Conservation (phyloP, 179 eudicot species). For the Corrigiola litoralis region DNA sequence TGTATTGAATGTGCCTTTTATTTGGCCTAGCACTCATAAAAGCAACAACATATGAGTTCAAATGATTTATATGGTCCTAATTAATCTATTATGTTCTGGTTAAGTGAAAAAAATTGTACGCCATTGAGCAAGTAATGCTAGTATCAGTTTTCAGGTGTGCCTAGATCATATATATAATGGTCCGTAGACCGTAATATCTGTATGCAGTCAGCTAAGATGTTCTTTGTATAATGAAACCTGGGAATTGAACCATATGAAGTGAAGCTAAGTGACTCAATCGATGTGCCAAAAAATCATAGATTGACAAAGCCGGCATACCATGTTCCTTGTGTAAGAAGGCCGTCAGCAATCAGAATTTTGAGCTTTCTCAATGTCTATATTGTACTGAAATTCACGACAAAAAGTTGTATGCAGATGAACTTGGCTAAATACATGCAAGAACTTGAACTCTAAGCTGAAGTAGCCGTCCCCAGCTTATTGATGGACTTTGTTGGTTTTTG, state of each 20-base stretch:
- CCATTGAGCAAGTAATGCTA: no score
- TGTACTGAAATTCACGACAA: conserved; percentile 5
- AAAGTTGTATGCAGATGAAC: not conserved
- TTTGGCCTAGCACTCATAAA: no score
- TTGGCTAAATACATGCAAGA: conserved; percentile 3
- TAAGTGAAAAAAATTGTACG: no score
- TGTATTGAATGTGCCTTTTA: no score
- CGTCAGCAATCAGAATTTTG: not conserved
- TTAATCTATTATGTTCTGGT: no score
- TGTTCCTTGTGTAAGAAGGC: conserved; percentile 6
- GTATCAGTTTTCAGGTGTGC: no score
- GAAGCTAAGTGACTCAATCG: no score
- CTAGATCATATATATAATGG: no score
- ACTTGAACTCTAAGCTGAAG: not conserved
- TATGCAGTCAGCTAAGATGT: no score
- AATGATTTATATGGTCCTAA: no score
- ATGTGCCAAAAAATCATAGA: not conserved
- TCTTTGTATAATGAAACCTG: not conserved
- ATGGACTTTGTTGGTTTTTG: not conserved
- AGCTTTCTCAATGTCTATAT: not conserved
- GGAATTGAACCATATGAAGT: not conserved
- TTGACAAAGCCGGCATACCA: conserved; percentile 4
- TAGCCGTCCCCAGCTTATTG: not conserved
- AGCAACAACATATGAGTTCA: no score
- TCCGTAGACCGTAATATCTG: no score